These are phyloP conservation scores for Ophiostoma sp. DNA, from an alignment of 2,329 filamentous ascomycete species.

Conservation along the genomic window DNA sequence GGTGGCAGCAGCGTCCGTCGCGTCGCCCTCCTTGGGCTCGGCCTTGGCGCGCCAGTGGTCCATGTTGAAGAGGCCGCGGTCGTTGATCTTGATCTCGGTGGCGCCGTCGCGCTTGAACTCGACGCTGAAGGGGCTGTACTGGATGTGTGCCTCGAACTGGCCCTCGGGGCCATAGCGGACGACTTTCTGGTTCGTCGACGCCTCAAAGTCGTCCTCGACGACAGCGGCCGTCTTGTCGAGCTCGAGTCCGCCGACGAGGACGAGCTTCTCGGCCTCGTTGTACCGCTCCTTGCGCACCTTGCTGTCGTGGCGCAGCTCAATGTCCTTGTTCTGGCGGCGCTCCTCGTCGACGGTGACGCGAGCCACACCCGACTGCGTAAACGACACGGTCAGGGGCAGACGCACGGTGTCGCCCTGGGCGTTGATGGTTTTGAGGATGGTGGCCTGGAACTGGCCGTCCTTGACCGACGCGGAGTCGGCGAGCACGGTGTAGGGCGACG, in stretches of 20 bases:
- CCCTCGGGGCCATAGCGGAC: conserved; percentile 72
- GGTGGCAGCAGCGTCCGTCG: conserved; percentile 30
- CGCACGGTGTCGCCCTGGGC: conserved; percentile 62
- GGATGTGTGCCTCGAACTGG: conserved; percentile 76
- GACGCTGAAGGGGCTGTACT: conserved; percentile 73
- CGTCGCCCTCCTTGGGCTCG: conserved; percentile 55
- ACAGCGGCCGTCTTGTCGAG: conserved; percentile 69
- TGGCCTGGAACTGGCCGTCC: conserved; percentile 72
- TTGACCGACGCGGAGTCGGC: conserved; percentile 68
- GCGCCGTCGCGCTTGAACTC: conserved; percentile 80
- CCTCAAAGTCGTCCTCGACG: conserved; percentile 61
- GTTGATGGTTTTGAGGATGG: conserved; percentile 73
- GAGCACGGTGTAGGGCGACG: conserved; percentile 72
- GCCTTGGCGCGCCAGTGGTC: conserved; percentile 93
- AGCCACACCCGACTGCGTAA: conserved; percentile 82
- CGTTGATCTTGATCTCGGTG: conserved; percentile 82
- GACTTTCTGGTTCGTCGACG: conserved; percentile 30
- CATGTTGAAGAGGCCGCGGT: conserved; percentile 82
- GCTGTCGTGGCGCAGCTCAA: conserved; percentile 80
- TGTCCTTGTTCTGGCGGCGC: conserved; percentile 79
- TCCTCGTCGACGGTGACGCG: conserved; percentile 89
- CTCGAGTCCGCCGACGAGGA: conserved; percentile 73
- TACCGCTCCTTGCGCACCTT: conserved; percentile 85
- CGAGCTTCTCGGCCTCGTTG: conserved; percentile 83
- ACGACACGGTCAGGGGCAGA: conserved; percentile 78